Evolutionary conservation across 768 basidiomycete genomes (phyloP).

Genomic region (Mycena crocata): DNA sequence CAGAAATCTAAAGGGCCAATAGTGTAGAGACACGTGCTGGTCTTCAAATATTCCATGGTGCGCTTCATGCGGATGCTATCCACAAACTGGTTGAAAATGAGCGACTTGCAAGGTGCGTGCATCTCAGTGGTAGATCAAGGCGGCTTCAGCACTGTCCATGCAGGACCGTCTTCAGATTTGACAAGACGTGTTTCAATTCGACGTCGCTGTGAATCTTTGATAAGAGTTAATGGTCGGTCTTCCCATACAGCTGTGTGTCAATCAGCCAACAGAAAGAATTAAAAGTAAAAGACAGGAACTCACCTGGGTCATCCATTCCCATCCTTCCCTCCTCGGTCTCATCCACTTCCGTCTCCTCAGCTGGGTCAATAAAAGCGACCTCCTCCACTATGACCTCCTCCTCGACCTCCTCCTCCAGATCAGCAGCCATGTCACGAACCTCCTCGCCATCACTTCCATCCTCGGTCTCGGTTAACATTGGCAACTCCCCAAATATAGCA

Average conservation of each 20-base stretch:
- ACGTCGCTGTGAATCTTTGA: neutral
- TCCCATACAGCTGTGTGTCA: neutral
- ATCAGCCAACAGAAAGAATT: neutral
- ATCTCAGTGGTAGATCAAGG: neutral
- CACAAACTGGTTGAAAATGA: neutral
- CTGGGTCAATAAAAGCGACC: no score
- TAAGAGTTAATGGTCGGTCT: neutral
- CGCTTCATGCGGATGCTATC: neutral
- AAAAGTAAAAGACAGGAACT: no score
- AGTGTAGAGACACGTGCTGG: neutral
- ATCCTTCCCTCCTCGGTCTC: no score
- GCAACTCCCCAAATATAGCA: no score
- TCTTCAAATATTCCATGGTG: neutral
- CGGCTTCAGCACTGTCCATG: slow-evolving; percentile 1
- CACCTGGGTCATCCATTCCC: no score
- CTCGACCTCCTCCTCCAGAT: neutral
- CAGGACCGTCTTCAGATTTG: neutral
- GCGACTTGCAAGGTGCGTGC: neutral
- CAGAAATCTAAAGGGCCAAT: slow-evolving; percentile 1
- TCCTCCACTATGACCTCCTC: no score
- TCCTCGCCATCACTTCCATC: neutral
- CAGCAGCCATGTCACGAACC: neutral
- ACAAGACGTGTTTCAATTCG: neutral
- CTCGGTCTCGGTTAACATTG: neutral
- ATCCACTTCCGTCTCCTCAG: no score